Evolutionary conservation across 805 yeast genomes (phyloP).

Genomic region (Vanderwaltozyma tropicalis): DNA sequence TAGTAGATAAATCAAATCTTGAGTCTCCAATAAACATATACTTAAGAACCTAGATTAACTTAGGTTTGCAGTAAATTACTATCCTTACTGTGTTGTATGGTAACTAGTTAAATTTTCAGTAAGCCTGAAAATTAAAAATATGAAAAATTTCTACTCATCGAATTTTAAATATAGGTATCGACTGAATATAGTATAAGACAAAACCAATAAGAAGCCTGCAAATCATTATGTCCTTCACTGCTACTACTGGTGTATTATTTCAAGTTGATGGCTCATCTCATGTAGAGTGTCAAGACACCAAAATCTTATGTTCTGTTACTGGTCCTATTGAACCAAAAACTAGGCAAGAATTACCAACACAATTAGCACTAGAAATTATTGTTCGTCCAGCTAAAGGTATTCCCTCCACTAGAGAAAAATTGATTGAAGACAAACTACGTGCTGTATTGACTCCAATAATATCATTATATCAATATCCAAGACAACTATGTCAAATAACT

Average conservation of each 20-base stretch:
- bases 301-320: slow-evolving; percentile 64
- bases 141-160: not conserved
- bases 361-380: slow-evolving; percentile 65
- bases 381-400: slow-evolving; percentile 73
- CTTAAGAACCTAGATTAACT: no score
- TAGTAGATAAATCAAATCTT: no score
- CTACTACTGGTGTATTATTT: slow-evolving; percentile 29
- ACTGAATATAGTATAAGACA: not conserved
- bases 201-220: not conserved
- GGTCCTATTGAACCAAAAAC: slow-evolving; percentile 85
- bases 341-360: slow-evolving; percentile 75
- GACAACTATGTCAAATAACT: slow-evolving; percentile 64
- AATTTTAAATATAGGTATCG: not conserved
- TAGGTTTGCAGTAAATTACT: no score
- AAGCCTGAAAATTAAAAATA: no score
- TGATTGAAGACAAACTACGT: slow-evolving; percentile 61
- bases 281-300: slow-evolving; percentile 39
- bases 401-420: slow-evolving; percentile 63
- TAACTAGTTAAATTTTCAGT: no score
- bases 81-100: no score
- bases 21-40: no score
- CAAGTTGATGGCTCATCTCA: slow-evolving; percentile 78
- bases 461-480: slow-evolving; percentile 56
- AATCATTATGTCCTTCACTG: slow-evolving; percentile 3
- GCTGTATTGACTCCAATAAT: slow-evolving; percentile 52